phyloP scores from a whole-genome alignment of 805 yeast species.

The Barnettozyma salicaria region DNA sequence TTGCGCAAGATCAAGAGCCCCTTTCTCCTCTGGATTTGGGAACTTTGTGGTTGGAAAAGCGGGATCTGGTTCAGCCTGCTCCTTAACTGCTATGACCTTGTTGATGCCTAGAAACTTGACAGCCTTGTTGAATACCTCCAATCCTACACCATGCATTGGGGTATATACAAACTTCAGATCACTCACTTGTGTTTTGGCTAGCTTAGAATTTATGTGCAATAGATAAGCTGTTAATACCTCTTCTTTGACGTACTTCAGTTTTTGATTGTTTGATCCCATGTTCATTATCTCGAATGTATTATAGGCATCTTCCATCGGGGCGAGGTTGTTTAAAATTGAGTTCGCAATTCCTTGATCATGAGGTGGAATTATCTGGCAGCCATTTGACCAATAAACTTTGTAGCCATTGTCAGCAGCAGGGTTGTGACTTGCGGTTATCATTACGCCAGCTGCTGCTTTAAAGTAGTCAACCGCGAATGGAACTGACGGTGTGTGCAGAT shows the following conservation, averaged over 20 bases:
- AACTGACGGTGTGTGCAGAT: conserved; percentile 84
- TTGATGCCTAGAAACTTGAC: conserved; percentile 33
- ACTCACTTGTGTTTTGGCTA: conserved; percentile 27
- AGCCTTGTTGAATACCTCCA: conserved; percentile 45
- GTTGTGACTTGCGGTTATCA: conserved; percentile 89
- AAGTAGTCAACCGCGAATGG: conserved; percentile 73
- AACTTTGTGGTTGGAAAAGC: conserved; percentile 78
- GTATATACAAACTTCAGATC: conserved; percentile 67
- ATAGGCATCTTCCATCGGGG: conserved; percentile 55
- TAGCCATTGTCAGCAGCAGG: conserved; percentile 88
- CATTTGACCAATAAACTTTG: conserved; percentile 89
- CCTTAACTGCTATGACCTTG: conserved; percentile 39
- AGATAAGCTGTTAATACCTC: conserved; percentile 40
- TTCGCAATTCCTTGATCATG: conserved; percentile 71
- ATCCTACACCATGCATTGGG: conserved; percentile 95
- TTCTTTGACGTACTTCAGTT: conserved; percentile 36
- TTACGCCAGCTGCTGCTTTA: conserved; percentile 73
- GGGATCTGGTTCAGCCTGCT: conserved; percentile 78
- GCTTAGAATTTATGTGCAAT: conserved; percentile 24
- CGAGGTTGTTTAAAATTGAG: conserved; percentile 52
- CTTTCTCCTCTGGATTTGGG: conserved; percentile 95
- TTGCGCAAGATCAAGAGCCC: conserved; percentile 76
- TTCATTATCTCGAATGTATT: conserved; percentile 35
- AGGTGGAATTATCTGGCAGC: conserved; percentile 95
- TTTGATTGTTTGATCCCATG: conserved; percentile 21